Evolutionary conservation across 2,329 filamentous ascomycete genomes (phyloP), one percentile per base, ranked within the genome.

Genomic region (Cladophialophora yegresii): DNA sequence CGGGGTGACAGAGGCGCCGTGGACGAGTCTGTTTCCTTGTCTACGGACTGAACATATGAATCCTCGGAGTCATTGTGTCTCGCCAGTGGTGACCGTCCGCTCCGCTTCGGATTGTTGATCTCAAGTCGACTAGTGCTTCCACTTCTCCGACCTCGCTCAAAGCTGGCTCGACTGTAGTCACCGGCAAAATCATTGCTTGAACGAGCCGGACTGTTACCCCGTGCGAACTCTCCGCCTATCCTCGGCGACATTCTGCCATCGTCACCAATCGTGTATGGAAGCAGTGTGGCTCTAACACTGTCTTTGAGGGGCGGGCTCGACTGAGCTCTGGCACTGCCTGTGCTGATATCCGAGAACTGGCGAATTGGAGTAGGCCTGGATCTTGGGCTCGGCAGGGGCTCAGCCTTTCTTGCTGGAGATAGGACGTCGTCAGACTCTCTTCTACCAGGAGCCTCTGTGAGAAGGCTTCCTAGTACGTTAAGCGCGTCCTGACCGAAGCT

Each of bases 401-500:
- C 60, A 56, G 68, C 71, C 23, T 63, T 49, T 56, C 66, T 69
- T 57, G 62, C 20, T 22, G 68, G 70, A 4, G 73, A 71, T 4
- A 72, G 69, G 26, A 73, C 58, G 23, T 72, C 70, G 49, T 75
- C 71, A 1, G 75, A 78, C 22, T 78, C 72, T 43, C 77, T 76
- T 65, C 81, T 76, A 56, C 81, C 76, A 61, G 85, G 80, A 26
- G 86, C 84, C 68, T 88, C 86, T 55, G 90, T 87, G 9, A 92
- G 84, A 59, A 96, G 80, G 49, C 86, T 85, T 67, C 86, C 90
- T 58, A 99, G 81, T 2, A 95, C 84, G 56, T 88, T 86, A 67
- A 96, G 86, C 13, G 92, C 93, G 71, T 96, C 91, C 72, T 90
- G 87, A 6, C 92, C 92, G 67, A 88, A 88, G 70, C 86, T 89